Conservation (phyloP, 345 rosid species). For the Limnanthes douglasii region DNA sequence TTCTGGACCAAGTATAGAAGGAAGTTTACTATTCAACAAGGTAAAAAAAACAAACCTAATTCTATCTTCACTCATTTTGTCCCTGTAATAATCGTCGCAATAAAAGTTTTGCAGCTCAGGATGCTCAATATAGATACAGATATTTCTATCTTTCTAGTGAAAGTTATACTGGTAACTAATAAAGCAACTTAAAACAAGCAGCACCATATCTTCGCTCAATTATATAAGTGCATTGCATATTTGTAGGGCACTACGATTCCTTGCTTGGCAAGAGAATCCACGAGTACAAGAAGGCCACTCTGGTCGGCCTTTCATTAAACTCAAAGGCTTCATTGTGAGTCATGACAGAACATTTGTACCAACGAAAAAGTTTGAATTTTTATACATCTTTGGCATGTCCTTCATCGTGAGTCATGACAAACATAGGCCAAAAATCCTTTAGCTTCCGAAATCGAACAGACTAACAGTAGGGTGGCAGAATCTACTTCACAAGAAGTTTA, state of each 20-base stretch:
- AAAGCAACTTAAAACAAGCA: neutral
- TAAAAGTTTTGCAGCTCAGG: conserved; percentile 54
- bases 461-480: conserved; percentile 12
- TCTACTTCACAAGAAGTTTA: conserved; percentile 19
- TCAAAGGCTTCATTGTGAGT: conserved; percentile 89
- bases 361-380: conserved; percentile 10
- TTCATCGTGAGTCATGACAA: no score
- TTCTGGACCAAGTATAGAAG: conserved; percentile 1
- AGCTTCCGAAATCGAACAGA: conserved; percentile 22
- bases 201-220: neutral
- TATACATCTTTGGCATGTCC: no score
- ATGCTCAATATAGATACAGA: conserved; percentile 37
- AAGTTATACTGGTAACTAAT: conserved; percentile 77
- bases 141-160: conserved; percentile 84
- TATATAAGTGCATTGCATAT: neutral
- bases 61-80: conserved; percentile 1
- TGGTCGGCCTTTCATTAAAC: conserved; percentile 40
- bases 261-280: conserved; percentile 56
- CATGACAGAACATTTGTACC: no score
- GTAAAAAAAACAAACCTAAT: conserved; percentile 4
- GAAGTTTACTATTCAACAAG: conserved; percentile 3
- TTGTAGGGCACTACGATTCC: conserved; percentile 75
- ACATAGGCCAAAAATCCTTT: conserved; percentile 20
- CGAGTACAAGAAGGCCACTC: conserved; percentile 42
- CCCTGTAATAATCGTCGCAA: no score